Evolutionary conservation across 2,329 filamentous ascomycete genomes (phyloP).

Genomic region (Diplodia seriata): DNA sequence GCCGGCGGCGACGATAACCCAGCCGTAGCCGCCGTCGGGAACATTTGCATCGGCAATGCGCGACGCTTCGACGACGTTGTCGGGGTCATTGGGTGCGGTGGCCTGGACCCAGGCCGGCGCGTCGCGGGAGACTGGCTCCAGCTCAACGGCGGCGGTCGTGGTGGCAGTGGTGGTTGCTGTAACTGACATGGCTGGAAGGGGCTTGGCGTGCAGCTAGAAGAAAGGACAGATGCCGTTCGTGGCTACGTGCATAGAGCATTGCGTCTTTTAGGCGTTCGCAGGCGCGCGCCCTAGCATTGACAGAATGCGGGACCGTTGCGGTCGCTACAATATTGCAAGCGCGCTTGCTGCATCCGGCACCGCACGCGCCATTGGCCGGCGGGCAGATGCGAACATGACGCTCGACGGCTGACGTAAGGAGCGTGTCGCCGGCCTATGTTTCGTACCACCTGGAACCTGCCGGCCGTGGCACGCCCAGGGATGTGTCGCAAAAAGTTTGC

Average conservation of each 20-base stretch:
- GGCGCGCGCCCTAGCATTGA: slow-evolving; percentile 26
- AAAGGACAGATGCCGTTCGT: background rate
- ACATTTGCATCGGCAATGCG: slow-evolving; percentile 35
- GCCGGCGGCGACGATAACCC: slow-evolving; percentile 61
- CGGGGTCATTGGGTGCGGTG: slow-evolving; percentile 26
- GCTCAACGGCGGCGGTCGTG: slow-evolving; percentile 10
- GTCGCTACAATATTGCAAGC: slow-evolving; percentile 2
- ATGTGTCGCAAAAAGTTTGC: slow-evolving; percentile 28
- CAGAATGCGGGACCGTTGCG: slow-evolving; percentile 27
- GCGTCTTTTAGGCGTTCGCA: slow-evolving; percentile 15
- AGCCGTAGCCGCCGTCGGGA: slow-evolving; percentile 65
- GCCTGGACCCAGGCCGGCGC: slow-evolving; percentile 17
- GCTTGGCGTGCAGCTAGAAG: slow-evolving; percentile 10
- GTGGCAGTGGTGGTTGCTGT: slow-evolving; percentile 11
- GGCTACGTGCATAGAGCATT: slow-evolving; percentile 19
- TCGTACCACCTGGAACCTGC: slow-evolving; percentile 22
- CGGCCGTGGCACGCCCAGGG: slow-evolving; percentile 25
- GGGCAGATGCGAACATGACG: background rate
- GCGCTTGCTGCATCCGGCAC: slow-evolving; percentile 18
- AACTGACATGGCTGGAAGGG: slow-evolving; percentile 25
- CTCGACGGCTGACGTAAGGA: slow-evolving; percentile 25
- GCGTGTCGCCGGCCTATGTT: slow-evolving; percentile 5
- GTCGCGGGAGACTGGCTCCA: slow-evolving; percentile 6
- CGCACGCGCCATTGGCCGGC: slow-evolving; percentile 1
- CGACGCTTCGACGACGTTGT: slow-evolving; percentile 30